A percentile compares a stretch with the other conserved stretches of the same genome.
These are phyloP conservation scores for Corchorus capsularis DNA, from an alignment of 345 rosid genomes.

Conservation along the genomic window DNA sequence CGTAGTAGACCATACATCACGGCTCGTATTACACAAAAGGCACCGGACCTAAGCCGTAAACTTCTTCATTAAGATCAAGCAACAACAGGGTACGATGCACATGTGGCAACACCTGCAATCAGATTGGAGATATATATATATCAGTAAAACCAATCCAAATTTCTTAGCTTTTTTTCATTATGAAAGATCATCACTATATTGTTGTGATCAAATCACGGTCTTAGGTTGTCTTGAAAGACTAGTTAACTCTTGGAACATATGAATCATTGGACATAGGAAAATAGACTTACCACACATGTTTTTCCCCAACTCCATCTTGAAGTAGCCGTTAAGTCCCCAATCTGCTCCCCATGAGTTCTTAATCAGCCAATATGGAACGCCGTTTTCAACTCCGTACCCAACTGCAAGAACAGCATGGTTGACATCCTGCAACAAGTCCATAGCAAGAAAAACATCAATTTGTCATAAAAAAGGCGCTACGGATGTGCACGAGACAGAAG, in stretches of 20 bases:
- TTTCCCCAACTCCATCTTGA: constrained; percentile 93
- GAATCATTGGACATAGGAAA: not conserved
- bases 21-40: not conserved
- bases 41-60: not conserved
- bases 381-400: constrained; percentile 87
- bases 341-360: constrained; percentile 89
- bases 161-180: not conserved
- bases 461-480: too few relatives aligned
- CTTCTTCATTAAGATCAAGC: constrained; percentile 34
- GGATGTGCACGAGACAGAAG: too few relatives aligned
- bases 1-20: not conserved
- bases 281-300: constrained; percentile 91
- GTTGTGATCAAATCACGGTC: not conserved
- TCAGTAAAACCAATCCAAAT: not conserved
- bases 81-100: constrained; percentile 86
- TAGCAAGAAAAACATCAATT: not conserved
- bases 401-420: constrained; percentile 97
- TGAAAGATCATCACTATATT: not conserved
- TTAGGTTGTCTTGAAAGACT: not conserved
- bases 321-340: constrained; percentile 89
- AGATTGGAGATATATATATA: not conserved
- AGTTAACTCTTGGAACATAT: not conserved
- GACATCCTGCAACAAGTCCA: constrained; percentile 66
- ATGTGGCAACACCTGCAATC: constrained; percentile 80
- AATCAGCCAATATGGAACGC: constrained; percentile 82